Percentiles rank a stretch among this genome's conserved stretches.
phyloP scores from a whole-genome alignment of 805 yeast species.

The Starmerella bombi region DNA sequence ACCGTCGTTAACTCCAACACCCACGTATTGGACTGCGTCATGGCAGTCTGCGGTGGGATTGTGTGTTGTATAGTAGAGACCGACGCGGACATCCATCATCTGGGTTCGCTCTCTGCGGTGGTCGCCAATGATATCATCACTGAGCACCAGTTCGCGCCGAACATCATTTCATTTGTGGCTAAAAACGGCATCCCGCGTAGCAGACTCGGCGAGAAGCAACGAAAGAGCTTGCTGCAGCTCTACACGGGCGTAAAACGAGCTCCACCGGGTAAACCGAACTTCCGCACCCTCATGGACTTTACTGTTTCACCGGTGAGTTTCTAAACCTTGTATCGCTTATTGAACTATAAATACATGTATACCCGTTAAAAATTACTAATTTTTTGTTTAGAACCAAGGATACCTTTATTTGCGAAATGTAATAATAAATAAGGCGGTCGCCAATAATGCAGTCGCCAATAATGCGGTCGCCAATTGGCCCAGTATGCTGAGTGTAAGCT shows the following conservation, averaged over 20 bases:
- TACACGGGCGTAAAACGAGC: slow-evolving; percentile 41
- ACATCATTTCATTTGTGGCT: slow-evolving; percentile 68
- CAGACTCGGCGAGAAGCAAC: slow-evolving; percentile 60
- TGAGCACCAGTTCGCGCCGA: slow-evolving; percentile 69
- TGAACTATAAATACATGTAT: too few relatives aligned
- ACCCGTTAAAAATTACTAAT: too few relatives aligned
- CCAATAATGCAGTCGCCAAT: too few relatives aligned
- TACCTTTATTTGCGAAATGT: too few relatives aligned
- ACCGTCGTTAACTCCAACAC: slow-evolving; percentile 44
- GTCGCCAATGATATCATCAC: slow-evolving; percentile 66
- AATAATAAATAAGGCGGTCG: too few relatives aligned
- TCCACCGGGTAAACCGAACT: slow-evolving; percentile 4
- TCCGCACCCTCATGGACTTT: slow-evolving; percentile 15
- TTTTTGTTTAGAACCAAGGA: too few relatives aligned
- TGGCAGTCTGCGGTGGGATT: slow-evolving; percentile 63
- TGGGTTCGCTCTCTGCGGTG: slow-evolving; percentile 70
- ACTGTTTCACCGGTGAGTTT: slow-evolving; percentile 14
- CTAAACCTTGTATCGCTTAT: too few relatives aligned
- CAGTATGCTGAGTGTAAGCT: too few relatives aligned
- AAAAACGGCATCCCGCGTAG: slow-evolving; percentile 53
- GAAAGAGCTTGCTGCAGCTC: slow-evolving; percentile 47
- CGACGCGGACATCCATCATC: slow-evolving; percentile 26
- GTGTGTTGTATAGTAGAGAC: slow-evolving; percentile 60
- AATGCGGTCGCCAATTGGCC: too few relatives aligned
- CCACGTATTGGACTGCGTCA: slow-evolving; percentile 44